phyloP scores from a whole-genome alignment of 495 filamentous ascomycete genomes.

The Daldinia childiae region DNA sequence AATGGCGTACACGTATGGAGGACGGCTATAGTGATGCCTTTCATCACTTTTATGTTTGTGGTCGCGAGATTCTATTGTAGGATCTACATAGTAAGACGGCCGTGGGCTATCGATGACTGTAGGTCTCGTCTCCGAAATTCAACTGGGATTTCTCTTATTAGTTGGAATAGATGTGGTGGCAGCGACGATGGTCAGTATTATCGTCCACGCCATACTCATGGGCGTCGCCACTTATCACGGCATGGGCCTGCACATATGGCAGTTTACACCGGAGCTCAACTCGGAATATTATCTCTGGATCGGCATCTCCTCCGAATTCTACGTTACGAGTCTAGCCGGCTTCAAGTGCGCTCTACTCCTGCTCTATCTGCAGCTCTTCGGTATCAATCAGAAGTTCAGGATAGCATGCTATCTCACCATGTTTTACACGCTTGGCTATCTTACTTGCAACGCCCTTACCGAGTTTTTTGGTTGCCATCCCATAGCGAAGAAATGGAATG shows the following conservation, averaged over 20 bases:
- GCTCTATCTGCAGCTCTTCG: slow-evolving; percentile 54
- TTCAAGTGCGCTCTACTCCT: slow-evolving; percentile 54
- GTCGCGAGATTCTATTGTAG: slow-evolving; percentile 45
- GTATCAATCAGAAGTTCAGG: slow-evolving; percentile 48
- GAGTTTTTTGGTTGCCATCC: slow-evolving; percentile 55
- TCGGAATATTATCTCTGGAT: slow-evolving; percentile 52
- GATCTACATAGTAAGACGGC: slow-evolving; percentile 31
- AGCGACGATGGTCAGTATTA: slow-evolving; percentile 43
- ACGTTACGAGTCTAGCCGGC: slow-evolving; percentile 50
- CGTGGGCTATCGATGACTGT: slow-evolving; percentile 44
- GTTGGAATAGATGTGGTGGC: slow-evolving; percentile 40
- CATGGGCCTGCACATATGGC: slow-evolving; percentile 49
- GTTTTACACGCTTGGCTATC: slow-evolving; percentile 55
- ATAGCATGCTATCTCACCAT: slow-evolving; percentile 51
- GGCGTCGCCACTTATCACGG: slow-evolving; percentile 47
- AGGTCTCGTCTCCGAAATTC: slow-evolving; percentile 7
- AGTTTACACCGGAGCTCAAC: slow-evolving; percentile 46
- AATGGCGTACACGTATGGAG: slow-evolving; percentile 47
- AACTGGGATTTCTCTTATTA: slow-evolving; percentile 12
- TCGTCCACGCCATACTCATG: slow-evolving; percentile 42
- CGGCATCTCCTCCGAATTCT: slow-evolving; percentile 50
- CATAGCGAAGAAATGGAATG: slow-evolving; percentile 50
- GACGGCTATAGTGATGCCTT: slow-evolving; percentile 44
- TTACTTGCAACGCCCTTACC: slow-evolving; percentile 52
- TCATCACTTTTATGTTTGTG: slow-evolving; percentile 46